These are phyloP conservation scores for Ramalina intermedia DNA, from an alignment of 495 filamentous ascomycete genomes.

Conservation along the genomic window DNA sequence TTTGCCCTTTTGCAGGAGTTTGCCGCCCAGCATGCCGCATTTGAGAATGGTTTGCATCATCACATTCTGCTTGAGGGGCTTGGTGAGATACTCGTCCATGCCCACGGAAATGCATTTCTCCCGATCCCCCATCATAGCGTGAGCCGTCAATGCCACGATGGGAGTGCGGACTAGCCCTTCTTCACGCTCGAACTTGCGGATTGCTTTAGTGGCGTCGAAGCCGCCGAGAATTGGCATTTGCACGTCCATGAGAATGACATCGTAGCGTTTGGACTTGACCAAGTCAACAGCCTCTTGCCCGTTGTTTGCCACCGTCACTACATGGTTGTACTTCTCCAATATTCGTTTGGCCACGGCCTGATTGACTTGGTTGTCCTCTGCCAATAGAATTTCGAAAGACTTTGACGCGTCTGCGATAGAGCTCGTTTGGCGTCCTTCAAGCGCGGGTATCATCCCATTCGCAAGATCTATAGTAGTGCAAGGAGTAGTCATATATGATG, in stretches of 20 bases:
- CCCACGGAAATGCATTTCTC: slow-evolving; percentile 97
- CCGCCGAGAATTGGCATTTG: slow-evolving; percentile 99
- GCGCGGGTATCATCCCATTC: slow-evolving; percentile 94
- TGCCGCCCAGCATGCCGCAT: slow-evolving; percentile 81
- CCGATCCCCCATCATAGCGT: slow-evolving; percentile 97
- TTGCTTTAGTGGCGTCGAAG: slow-evolving; percentile 94
- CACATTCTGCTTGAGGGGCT: slow-evolving; percentile 94
- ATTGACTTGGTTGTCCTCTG: slow-evolving; percentile 97
- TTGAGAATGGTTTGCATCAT: slow-evolving; percentile 98
- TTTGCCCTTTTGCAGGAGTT: slow-evolving; percentile 60
- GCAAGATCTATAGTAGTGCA: slow-evolving; percentile 91
- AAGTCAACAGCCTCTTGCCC: slow-evolving; percentile 83
- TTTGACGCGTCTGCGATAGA: slow-evolving; percentile 86
- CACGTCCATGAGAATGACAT: slow-evolving; percentile 97
- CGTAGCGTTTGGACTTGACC: slow-evolving; percentile 62
- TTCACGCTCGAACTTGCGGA: slow-evolving; percentile 82
- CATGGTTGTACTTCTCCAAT: slow-evolving; percentile 93
- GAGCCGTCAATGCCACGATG: slow-evolving; percentile 93
- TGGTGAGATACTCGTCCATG: slow-evolving; percentile 98
- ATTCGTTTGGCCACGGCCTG: slow-evolving; percentile 95
- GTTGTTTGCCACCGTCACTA: slow-evolving; percentile 90
- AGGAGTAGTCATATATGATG: slow-evolving; percentile 97
- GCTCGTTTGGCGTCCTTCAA: slow-evolving; percentile 87
- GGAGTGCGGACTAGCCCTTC: slow-evolving; percentile 67
- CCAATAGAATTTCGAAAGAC: slow-evolving; percentile 90